A percentile compares a stretch with the other conserved stretches of the same genome.
Conservation (phyloP, 2,329 filamentous ascomycete genomes). For the Diaporthe amygdali region DNA sequence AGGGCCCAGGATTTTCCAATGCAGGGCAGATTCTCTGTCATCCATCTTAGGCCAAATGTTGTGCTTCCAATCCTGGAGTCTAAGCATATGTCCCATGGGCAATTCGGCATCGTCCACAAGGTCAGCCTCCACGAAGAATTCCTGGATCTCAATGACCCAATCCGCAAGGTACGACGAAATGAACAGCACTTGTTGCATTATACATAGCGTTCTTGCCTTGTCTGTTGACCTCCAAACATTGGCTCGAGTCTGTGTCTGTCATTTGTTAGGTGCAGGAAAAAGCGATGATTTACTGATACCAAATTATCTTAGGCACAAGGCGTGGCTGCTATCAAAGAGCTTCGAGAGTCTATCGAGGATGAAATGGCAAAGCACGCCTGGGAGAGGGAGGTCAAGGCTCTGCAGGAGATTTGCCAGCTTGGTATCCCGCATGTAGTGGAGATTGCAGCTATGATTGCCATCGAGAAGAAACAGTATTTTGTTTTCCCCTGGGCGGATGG, state of each 20-base stretch:
- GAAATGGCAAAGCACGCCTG: background rate
- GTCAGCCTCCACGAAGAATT: background rate
- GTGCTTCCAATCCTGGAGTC: background rate
- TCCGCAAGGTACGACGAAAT: background rate
- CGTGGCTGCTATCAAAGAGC: background rate
- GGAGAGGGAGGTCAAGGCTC: background rate
- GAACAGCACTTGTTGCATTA: background rate
- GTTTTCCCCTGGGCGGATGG: constrained; percentile 22
- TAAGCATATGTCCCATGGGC: background rate
- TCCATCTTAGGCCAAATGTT: background rate
- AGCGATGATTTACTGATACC: background rate
- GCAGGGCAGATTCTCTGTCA: background rate
- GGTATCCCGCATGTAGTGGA: background rate
- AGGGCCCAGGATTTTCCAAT: background rate
- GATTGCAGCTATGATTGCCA: background rate
- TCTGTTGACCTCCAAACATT: background rate
- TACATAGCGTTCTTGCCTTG: background rate
- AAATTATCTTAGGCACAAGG: background rate
- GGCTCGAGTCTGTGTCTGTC: background rate
- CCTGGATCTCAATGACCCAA: background rate
- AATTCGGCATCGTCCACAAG: background rate
- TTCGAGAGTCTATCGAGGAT: background rate
- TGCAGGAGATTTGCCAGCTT: background rate
- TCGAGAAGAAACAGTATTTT: background rate
- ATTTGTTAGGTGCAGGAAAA: background rate